Conservation (phyloP, 345 rosid species). For the Durio zibethinus region DNA sequence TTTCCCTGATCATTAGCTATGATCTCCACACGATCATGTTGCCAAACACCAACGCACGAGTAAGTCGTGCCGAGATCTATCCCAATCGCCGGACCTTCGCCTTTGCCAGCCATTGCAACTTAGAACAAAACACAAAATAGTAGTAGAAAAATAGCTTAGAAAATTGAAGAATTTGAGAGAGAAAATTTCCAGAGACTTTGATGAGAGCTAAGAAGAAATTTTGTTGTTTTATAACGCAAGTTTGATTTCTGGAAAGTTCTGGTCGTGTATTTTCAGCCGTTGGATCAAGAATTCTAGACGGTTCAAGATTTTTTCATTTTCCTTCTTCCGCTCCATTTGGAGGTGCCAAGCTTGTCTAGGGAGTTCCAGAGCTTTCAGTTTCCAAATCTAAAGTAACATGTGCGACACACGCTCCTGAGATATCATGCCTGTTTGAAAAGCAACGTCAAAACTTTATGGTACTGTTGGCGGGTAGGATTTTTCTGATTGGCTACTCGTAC, state of each 20-base stretch:
- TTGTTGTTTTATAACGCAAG: slow-evolving; percentile 28
- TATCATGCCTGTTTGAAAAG: neutral
- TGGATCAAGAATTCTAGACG: slow-evolving; percentile 2
- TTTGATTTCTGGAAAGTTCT: slow-evolving; percentile 13
- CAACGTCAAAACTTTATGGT: neutral
- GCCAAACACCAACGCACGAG: slow-evolving; percentile 63
- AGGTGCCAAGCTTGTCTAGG: neutral
- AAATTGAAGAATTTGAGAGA: no score
- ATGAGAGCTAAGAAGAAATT: neutral
- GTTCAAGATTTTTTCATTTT: neutral
- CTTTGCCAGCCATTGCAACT: slow-evolving; percentile 46
- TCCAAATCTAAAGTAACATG: neutral
- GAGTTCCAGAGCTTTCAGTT: slow-evolving; percentile 15
- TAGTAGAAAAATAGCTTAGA: fast-evolving
- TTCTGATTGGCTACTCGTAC: neutral
- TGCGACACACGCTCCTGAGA: neutral
- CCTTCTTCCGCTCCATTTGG: neutral
- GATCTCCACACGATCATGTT: slow-evolving; percentile 60
- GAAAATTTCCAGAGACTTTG: neutral
- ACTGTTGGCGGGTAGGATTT: neutral
- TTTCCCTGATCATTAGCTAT: slow-evolving; percentile 61
- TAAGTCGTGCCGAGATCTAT: slow-evolving; percentile 62
- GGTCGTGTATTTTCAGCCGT: slow-evolving; percentile 13
- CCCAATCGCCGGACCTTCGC: slow-evolving; percentile 63
- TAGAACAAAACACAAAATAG: neutral